A percentile compares a stretch with the other conserved stretches of the same genome.
phyloP scores from a whole-genome alignment of 2,329 filamentous ascomycete species.

The Neofusicoccum sp. region DNA sequence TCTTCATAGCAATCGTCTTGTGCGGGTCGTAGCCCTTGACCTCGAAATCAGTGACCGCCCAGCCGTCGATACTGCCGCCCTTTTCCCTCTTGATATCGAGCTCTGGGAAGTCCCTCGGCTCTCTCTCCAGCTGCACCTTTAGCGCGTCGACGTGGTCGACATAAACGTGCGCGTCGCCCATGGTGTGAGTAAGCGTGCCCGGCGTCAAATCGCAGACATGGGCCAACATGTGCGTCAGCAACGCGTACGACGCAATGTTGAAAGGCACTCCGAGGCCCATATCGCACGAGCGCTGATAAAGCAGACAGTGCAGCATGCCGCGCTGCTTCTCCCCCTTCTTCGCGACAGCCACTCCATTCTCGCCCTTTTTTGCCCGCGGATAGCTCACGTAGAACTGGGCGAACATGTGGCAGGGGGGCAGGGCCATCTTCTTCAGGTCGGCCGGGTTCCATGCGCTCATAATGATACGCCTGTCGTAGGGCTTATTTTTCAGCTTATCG shows the following conservation, averaged over 20 bases:
- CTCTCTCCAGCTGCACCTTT: slow-evolving; percentile 74
- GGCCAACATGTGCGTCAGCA: slow-evolving; percentile 94
- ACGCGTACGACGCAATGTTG: slow-evolving; percentile 93
- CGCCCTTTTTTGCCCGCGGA: slow-evolving; percentile 44
- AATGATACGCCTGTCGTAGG: slow-evolving; percentile 88
- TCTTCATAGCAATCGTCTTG: slow-evolving; percentile 95
- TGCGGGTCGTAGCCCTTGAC: slow-evolving; percentile 89
- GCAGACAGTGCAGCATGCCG: slow-evolving; percentile 79
- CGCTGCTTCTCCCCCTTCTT: slow-evolving; percentile 37
- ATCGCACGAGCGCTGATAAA: slow-evolving; percentile 94
- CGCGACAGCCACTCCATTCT: slow-evolving; percentile 31
- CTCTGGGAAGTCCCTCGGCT: slow-evolving; percentile 79
- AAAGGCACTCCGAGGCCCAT: slow-evolving; percentile 98
- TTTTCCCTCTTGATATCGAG: slow-evolving; percentile 71
- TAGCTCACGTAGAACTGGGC: slow-evolving; percentile 93
- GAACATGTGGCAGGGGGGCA: slow-evolving; percentile 97
- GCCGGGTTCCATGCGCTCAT: slow-evolving; percentile 92
- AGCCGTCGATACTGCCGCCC: slow-evolving; percentile 82
- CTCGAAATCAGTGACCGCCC: slow-evolving; percentile 85
- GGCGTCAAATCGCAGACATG: slow-evolving; percentile 82
- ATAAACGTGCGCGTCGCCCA: slow-evolving; percentile 99
- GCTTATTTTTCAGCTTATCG: slow-evolving; percentile 77
- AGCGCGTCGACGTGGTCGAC: slow-evolving; percentile 89
- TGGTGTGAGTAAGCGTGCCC: slow-evolving; percentile 87
- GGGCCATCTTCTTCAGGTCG: slow-evolving; percentile 83